Base-by-base conservation (phyloP, 331 rosid species). In the Saraca asoca region DNA sequence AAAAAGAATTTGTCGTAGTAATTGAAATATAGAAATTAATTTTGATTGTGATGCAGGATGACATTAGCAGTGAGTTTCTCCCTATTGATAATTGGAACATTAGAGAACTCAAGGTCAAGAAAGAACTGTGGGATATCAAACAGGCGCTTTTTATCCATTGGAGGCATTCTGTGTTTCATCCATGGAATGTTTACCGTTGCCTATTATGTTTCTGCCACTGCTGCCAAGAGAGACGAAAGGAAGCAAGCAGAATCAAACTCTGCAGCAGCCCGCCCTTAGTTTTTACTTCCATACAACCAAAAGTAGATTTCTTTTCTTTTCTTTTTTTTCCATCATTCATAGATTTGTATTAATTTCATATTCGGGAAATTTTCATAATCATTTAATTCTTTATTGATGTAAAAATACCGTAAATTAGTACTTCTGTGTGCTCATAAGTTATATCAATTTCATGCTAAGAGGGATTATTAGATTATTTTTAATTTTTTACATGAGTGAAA, bases 91-190 rank as follows among this genome's bases (percentile, higher is more conserved):
- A 66, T 82, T 7, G 94, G 94, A 10, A 64, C 95, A 52, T n/a
- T 84, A 54, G 74, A 81, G 0, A 91, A 91, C 68, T 77, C 84
- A 24, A 91, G 68, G 53, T 77, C 93, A 10, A 82, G 82, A 74
- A 74, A 77, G 71, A 62, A 76, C 0, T 86, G 97, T 33, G 80
- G 68, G 2, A 51, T 86, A 15, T 74, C 82, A 1, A 71, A 80
- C 74, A 88, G 38, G 56, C 78, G 69, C 3, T 61, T 82, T 44
- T 66, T 88, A 13, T 75, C 75, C 5, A 81, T 76, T 0, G 94
- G 97, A 42, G 97, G 91, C 66, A 80, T 91, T 57, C 2, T 86
- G 29, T 91, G 97, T 57, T 88, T 91, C 79, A 15, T 88, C 38
- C 97, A 91, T 16, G 97, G 84, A 66, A 19, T 91, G 24, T 77